Evolutionary conservation across 2,329 filamentous ascomycete species (phyloP).

Genomic region (Sarocladium brachiariae): DNA sequence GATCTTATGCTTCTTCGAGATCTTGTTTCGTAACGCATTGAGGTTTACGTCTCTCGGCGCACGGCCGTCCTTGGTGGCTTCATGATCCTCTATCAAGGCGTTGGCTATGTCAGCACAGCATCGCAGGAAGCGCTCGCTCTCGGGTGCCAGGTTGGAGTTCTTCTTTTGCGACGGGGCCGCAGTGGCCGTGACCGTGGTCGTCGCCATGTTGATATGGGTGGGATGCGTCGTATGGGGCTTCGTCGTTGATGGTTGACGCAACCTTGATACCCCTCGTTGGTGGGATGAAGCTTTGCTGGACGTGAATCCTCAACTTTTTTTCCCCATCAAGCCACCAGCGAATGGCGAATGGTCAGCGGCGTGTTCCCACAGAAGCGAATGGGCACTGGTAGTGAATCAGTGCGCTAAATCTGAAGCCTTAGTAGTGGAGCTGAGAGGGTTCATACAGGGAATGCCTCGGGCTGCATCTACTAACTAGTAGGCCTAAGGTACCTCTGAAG

Average conservation of each 20-base stretch:
- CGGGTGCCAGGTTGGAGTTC: conserved; percentile 68
- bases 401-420: too few relatives aligned
- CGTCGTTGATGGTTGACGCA: neutral
- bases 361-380: conserved; percentile 4
- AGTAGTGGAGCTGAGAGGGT: too few relatives aligned
- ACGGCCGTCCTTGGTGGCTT: conserved; percentile 67
- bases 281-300: conserved; percentile 3
- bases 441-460: too few relatives aligned
- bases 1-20: conserved; percentile 88
- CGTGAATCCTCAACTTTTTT: neutral
- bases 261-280: conserved; percentile 7
- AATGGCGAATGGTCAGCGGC: conserved; percentile 1
- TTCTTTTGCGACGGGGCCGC: conserved; percentile 66
- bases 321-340: neutral
- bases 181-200: conserved; percentile 57
- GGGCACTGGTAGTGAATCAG: too few relatives aligned
- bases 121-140: conserved; percentile 89
- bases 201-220: conserved; percentile 32
- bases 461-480: too few relatives aligned
- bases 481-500: neutral
- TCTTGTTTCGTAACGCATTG: conserved; percentile 77
- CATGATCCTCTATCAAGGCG: conserved; percentile 88
- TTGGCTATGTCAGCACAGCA: conserved; percentile 95
- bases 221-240: conserved; percentile 4
- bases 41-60: conserved; percentile 85